These are phyloP conservation scores for Pleurotus eryngii DNA, from an alignment of 768 basidiomycete species.

Conservation along the genomic window DNA sequence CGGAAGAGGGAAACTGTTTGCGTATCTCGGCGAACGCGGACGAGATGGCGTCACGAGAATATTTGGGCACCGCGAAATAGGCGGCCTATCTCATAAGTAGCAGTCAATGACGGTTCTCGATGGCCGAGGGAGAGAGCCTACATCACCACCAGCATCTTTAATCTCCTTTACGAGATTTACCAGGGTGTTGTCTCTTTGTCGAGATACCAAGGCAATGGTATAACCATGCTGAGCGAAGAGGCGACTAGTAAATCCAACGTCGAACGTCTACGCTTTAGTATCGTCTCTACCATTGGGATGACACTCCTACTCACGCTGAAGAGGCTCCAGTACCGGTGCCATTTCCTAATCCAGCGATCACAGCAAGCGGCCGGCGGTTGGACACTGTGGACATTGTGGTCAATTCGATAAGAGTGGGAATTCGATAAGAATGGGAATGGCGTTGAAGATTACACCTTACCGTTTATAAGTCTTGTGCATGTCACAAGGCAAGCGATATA, in stretches of 20 bases:
- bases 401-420: background rate
- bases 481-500: too few relatives aligned
- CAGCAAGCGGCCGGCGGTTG: constrained; percentile 6
- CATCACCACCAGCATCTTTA: constrained; percentile 54
- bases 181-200: constrained; percentile 46
- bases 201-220: constrained; percentile 62
- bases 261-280: too few relatives aligned
- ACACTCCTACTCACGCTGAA: constrained; percentile 42
- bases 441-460: background rate
- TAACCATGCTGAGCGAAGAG: constrained; percentile 62
- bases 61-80: constrained; percentile 49
- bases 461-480: too few relatives aligned
- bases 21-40: constrained; percentile 47
- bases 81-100: constrained; percentile 38
- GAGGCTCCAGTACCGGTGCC: constrained; percentile 56
- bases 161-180: constrained; percentile 52
- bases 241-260: constrained; percentile 37
- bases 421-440: background rate
- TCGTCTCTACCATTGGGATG: too few relatives aligned
- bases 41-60: constrained; percentile 48
- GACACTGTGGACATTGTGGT: background rate
- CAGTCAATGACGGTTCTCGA: background rate
- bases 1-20: constrained; percentile 26
- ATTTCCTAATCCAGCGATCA: constrained; percentile 38
- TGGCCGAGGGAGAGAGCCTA: constrained; percentile 16